Conservation (phyloP, 345 rosid species). For the Hibiscus trionum region DNA sequence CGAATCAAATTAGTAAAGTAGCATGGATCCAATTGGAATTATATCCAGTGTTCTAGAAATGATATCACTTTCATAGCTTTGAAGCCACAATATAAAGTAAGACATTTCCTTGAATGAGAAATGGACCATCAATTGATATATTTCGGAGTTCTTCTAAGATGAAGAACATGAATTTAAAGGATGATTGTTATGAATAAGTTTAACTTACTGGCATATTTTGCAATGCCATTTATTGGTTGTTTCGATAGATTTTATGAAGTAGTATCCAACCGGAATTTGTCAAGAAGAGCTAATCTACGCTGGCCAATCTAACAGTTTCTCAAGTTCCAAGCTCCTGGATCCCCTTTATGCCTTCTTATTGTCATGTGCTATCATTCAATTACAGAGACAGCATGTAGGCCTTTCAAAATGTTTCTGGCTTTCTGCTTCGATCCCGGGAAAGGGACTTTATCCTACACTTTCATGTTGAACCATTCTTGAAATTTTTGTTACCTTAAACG, state of each 20-base stretch:
- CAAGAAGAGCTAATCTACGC: neutral
- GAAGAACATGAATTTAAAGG: neutral
- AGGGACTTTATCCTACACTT: neutral
- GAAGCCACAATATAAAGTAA: neutral
- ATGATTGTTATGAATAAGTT: neutral
- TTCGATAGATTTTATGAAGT: no score
- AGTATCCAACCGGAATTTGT: neutral
- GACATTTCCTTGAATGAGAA: neutral
- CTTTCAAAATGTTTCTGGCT: neutral
- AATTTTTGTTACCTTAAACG: neutral
- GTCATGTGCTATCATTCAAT: neutral
- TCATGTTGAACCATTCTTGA: conserved; percentile 3
- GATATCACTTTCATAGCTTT: neutral
- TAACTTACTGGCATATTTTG: neutral
- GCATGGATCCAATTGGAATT: neutral
- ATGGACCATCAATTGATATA: neutral
- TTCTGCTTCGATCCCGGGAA: neutral
- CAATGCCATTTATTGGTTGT: neutral
- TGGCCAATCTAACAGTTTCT: neutral
- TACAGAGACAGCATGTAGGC: neutral
- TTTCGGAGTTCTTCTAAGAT: neutral
- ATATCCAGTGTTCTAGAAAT: neutral
- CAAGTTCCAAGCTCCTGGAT: neutral
- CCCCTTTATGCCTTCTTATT: neutral
- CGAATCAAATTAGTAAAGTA: neutral